phyloP scores from a whole-genome alignment of 192 early-diverging fungal species.

The Helicostylum pulchrum region DNA sequence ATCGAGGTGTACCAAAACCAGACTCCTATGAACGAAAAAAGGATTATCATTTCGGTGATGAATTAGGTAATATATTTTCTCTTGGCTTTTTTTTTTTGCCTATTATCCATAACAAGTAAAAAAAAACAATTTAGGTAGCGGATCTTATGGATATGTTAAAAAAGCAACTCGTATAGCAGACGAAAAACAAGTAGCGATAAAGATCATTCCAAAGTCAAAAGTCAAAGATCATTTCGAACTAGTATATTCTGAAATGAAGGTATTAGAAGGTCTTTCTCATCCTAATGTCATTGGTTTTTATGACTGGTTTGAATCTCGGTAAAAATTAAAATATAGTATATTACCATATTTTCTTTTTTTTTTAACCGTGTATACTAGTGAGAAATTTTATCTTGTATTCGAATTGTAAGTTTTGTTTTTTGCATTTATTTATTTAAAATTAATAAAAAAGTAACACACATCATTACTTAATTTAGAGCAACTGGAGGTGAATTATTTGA shows the following conservation, averaged over 20 bases:
- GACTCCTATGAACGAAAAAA: conserved; percentile 65
- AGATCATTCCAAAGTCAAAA: conserved; percentile 87
- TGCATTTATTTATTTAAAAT: not conserved
- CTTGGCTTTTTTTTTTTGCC: not conserved
- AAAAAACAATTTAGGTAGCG: conserved; percentile 29
- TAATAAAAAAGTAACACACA: not conserved
- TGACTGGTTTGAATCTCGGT: conserved; percentile 65
- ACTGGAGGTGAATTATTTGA: conserved; percentile 89
- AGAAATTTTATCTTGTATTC: conserved; percentile 65
- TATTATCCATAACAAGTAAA: not conserved
- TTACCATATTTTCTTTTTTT: too few relatives aligned
- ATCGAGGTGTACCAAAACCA: conserved; percentile 43
- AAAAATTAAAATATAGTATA: not conserved
- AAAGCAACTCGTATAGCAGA: conserved; percentile 64
- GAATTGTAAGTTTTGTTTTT: conserved; percentile 49
- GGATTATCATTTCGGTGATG: conserved; percentile 59
- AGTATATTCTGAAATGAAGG: conserved; percentile 89
- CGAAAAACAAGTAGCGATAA: conserved; percentile 80
- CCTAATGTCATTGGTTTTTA: conserved; percentile 85
- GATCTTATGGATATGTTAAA: conserved; percentile 74
- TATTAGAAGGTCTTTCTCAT: conserved; percentile 80
- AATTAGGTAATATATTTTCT: conserved; percentile 44
- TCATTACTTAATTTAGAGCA: conserved; percentile 29
- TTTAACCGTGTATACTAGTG: not conserved
- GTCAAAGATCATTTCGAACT: conserved; percentile 81